Evolutionary conservation across 2,329 filamentous ascomycete genomes (phyloP), one percentile per base, ranked within the genome.

Genomic region (Colletotrichum sp.): DNA sequence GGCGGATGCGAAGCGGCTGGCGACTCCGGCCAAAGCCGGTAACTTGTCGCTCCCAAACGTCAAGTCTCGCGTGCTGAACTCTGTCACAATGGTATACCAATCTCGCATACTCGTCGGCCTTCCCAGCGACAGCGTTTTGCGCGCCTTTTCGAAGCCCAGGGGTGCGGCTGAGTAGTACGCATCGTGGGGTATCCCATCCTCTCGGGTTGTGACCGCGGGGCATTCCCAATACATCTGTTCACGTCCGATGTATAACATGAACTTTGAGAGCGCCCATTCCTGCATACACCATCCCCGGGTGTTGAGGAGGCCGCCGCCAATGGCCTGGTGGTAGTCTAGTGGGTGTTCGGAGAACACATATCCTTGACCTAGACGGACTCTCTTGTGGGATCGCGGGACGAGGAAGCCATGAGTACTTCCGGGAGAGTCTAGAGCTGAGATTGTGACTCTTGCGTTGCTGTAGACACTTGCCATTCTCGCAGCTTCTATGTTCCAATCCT

Each of bases 141-240:
- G 34, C 9, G 18, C 30, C 1, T 3, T 2, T 2, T 49, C 44
- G 1, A 49, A 49, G 10, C 44, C 2, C 3, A 49, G 1, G n/a
- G 44, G 44, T 21, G n/a, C 0, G 18, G 44, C 44, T 0, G 1
- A n/a, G n/a, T 49, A 64, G 3, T 64, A 16, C 4, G 32, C 62
- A 0, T 39, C 32, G 1, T 8, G n/a, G 0, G 32, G 12, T 8
- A 44, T 36, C 8, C 49, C 64, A 1, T 52, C 8, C 24, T 9
- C 12, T 26, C 10, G 28, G 2, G 8, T 12, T 0, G 64, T 32
- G 10, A 52, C 3, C 1, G n/a, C 4, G 0, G n/a, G 73, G 21
- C 79, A 79, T 6, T 77, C 77, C 79, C 79, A 80, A 18, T 71
- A 73, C 71, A 75, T 71, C 69, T 78, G 69, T 3, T 70, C 44